Percentiles rank a stretch among this genome's conserved stretches.
These are phyloP conservation scores for Allium fistulosum DNA, from an alignment of 106 monocot genomes.

Conservation along the genomic window DNA sequence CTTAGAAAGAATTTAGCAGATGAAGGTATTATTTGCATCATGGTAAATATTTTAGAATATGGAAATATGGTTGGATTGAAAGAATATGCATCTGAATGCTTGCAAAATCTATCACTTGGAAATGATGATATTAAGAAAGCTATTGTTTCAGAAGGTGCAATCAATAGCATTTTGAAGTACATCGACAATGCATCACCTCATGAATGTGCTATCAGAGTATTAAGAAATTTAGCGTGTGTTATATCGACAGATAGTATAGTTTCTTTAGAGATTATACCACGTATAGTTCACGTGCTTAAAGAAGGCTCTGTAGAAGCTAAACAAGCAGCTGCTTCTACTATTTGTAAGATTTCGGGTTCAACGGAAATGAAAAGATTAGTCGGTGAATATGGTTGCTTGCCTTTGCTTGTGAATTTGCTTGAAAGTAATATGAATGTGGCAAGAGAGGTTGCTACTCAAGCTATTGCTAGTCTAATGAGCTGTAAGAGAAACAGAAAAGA, in stretches of 20 bases:
- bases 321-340: conserved; percentile 23
- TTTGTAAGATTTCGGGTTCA: conserved; percentile 15
- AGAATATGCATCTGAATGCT: conserved; percentile 30
- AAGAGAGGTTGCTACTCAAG: conserved; percentile 27
- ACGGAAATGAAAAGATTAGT: conserved; percentile 20
- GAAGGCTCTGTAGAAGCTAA: conserved; percentile 23
- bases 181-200: conserved; percentile 24
- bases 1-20: conserved; percentile 22
- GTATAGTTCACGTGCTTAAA: conserved; percentile 22
- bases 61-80: conserved; percentile 21
- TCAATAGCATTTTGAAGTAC: conserved; percentile 20
- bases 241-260: conserved; percentile 12
- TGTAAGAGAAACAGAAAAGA: conserved; percentile 11
- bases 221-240: conserved; percentile 18
- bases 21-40: conserved; percentile 21
- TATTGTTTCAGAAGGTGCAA: conserved; percentile 27
- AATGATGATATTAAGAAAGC: conserved; percentile 9
- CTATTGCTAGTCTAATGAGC: conserved; percentile 17
- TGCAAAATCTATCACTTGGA: conserved; percentile 23
- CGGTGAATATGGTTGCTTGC: conserved; percentile 14
- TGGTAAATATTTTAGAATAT: conserved; percentile 20
- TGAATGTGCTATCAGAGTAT: conserved; percentile 16
- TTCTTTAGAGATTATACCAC: conserved; percentile 18
- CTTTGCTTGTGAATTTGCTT: conserved; percentile 20
- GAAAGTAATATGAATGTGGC: conserved; percentile 18